Base-by-base conservation (phyloP, 768 basidiomycete species). In the Lactarius psammicola region DNA sequence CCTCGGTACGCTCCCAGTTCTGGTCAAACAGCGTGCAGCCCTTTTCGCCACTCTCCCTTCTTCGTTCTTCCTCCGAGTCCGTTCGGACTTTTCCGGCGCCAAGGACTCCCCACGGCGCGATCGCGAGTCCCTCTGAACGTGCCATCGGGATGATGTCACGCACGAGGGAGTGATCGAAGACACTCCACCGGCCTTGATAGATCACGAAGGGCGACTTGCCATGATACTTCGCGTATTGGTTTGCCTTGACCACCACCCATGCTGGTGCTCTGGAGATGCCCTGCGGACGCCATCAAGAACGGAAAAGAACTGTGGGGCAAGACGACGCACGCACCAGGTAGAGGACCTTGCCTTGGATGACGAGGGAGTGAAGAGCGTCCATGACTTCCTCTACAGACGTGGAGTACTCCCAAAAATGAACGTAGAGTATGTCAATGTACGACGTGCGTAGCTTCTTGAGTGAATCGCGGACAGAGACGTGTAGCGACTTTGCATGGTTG, bases 371-470 rank as follows among this genome's bases (percentile, higher is more conserved):
- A 9, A 82, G 71, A 28, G 65, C 53, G 38, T 75, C 74, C 79
- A 81, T 79, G 54, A 81, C 60, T 67, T 81, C 80, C 51, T 76
- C 73, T 28, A 81, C 74, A 20, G 75, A 76, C 8, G 80, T 80
- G 15, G 77, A 72, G 64, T 76, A 81, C 64, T 82, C 81, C 82
- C 80, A 79, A 76, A 77, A 82, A 69, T 85, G 84, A 7, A 85
- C 68, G 67, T 85, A 85, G 28, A 85, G 72, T 53, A 86, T 79
- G 69, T 85, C 84, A 69, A 85, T 78, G 70, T 82, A 88, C 26
- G 79, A 75, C 0, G 85, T 87, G 53, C 84, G 75, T 23, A 89
- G 78, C 66, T 85, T 87, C 67, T 76, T 76, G 61, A 82, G 73
- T 40, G 75, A 77, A 2, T 72, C 75, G n/a, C 75, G 74, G 5